A percentile compares a stretch with the other conserved stretches of the same genome.
phyloP scores from a whole-genome alignment of 78 protist species.

The Tieghemostelium lacteum region DNA sequence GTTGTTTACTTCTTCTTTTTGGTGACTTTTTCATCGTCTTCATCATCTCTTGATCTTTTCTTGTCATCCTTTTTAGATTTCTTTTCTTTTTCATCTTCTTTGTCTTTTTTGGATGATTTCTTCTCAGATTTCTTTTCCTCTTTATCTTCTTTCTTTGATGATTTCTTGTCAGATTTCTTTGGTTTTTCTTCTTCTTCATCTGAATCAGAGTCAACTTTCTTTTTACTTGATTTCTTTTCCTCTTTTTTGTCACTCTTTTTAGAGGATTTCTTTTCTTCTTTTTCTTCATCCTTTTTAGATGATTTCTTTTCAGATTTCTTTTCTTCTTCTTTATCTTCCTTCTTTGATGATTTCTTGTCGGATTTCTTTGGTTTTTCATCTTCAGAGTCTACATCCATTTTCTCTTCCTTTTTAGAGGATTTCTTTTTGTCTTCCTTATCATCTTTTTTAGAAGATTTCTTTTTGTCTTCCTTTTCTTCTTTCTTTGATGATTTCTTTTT shows the following conservation, averaged over 20 bases:
- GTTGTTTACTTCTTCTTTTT: conserved; percentile 13
- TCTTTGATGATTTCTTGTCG: conserved; percentile 7
- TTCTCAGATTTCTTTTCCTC: conserved; percentile 5
- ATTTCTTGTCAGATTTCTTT: conserved; percentile 34
- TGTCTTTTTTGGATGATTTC: conserved; percentile 11
- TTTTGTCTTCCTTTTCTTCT: conserved; percentile 27
- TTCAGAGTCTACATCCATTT: background rate
- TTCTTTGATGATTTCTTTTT: background rate
- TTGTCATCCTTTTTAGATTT: conserved; percentile 23
- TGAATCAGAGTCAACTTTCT: background rate
- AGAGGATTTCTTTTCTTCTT: conserved; percentile 4
- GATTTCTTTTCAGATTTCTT: conserved; percentile 4
- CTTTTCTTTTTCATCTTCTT: conserved; percentile 1
- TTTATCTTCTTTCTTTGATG: conserved; percentile 24
- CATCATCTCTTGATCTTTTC: conserved; percentile 9
- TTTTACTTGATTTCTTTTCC: background rate
- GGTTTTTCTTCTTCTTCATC: conserved; percentile 17
- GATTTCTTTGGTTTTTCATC: conserved; percentile 9
- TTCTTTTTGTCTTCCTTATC: conserved; percentile 60
- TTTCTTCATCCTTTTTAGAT: background rate
- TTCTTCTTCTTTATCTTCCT: background rate
- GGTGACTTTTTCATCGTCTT: conserved; percentile 6
- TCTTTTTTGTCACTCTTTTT: conserved; percentile 49
- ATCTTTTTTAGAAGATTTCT: background rate
- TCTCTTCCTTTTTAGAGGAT: conserved; percentile 36